These are phyloP conservation scores for Botrytis tulipae DNA, from an alignment of 2,329 filamentous ascomycete species.

Conservation along the genomic window DNA sequence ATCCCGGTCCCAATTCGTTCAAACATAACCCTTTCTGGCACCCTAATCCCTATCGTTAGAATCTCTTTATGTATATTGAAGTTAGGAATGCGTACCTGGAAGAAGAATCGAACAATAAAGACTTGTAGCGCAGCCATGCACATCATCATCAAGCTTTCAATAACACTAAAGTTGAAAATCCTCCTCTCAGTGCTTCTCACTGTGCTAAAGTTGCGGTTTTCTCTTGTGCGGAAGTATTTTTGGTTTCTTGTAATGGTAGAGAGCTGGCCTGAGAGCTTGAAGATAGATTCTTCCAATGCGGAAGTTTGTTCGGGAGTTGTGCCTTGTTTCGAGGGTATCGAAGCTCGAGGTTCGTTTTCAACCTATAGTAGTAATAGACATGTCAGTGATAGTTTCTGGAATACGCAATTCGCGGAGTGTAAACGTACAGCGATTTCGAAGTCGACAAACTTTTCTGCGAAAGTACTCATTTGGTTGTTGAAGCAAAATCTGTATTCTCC, in stretches of 20 bases:
- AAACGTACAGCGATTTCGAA: conserved; percentile 86
- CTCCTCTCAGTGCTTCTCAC: conserved; percentile 92
- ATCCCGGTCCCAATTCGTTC: conserved; percentile 36
- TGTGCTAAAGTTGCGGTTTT: conserved; percentile 98
- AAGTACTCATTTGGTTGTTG: conserved; percentile 97
- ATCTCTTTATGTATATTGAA: background rate
- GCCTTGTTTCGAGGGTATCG: conserved; percentile 84
- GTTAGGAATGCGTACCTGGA: conserved; percentile 62
- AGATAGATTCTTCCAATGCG: conserved; percentile 81
- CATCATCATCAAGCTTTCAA: conserved; percentile 88
- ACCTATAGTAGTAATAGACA: conserved; percentile 54
- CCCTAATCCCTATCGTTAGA: conserved; percentile 45
- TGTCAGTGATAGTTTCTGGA: conserved; percentile 5
- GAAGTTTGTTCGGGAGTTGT: conserved; percentile 86
- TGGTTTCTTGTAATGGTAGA: conserved; percentile 96
- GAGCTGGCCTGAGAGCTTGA: conserved; percentile 89
- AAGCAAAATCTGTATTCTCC: conserved; percentile 98
- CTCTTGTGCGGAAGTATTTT: conserved; percentile 98
- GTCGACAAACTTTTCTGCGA: conserved; percentile 95
- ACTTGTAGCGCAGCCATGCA: conserved; percentile 96
- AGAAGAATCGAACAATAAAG: conserved; percentile 97
- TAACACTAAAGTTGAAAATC: conserved; percentile 96
- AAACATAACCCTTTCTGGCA: conserved; percentile 68
- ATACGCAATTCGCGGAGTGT: background rate
- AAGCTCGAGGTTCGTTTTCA: conserved; percentile 81